Base-by-base conservation (phyloP, 2,329 filamentous ascomycete genomes). In the Chaetomiaceae sp. region DNA sequence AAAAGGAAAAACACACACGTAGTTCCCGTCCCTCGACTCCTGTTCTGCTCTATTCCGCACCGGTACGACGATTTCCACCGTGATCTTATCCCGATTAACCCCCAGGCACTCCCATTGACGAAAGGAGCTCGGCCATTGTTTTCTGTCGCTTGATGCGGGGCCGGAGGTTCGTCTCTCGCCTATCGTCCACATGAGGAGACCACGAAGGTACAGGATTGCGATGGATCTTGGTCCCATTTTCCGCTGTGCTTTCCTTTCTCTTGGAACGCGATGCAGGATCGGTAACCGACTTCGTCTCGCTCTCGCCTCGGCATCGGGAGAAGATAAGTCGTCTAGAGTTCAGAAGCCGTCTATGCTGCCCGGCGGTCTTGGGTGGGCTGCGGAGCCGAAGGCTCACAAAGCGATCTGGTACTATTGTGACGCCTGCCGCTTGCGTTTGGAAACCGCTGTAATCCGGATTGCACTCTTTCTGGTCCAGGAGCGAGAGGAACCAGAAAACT, bases 401-500 rank as follows among this genome's bases (percentile, higher is more conserved):
- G 14, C 20, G 29, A 4, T 45, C 32, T 5, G 11, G 2, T 5
- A 30, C 21, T 25, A 56, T 9, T 1, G 54, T 23, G n/a, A 56
- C 32, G 2, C 46, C 54, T 14, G 11, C 36, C 21, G 14, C 41
- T 18, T 43, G 25, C 9, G 21, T 25, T 33, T 30, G 49, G 11
- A 30, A 29, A 6, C 6, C 8, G 9, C 3, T 14, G 14, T 7
- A 2, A 6, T 8, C 2, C 18, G n/a, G 9, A 2, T 38, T 18
- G 25, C 7, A 5, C 16, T 53, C 13, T 32, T 7, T 25, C 34
- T 56, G 54, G 13, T 37, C 40, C 18, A 56, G 32, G 10, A 56
- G 43, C 20, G 29, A 30, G n/a, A 56, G 40, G 36, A 56, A 50
- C 54, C 54, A 56, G 18, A 56, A 56, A 11, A 40, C 27, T 8